Evolutionary conservation across 129 eudicot genomes (phyloP).

Genomic region (Tagetes patula): DNA sequence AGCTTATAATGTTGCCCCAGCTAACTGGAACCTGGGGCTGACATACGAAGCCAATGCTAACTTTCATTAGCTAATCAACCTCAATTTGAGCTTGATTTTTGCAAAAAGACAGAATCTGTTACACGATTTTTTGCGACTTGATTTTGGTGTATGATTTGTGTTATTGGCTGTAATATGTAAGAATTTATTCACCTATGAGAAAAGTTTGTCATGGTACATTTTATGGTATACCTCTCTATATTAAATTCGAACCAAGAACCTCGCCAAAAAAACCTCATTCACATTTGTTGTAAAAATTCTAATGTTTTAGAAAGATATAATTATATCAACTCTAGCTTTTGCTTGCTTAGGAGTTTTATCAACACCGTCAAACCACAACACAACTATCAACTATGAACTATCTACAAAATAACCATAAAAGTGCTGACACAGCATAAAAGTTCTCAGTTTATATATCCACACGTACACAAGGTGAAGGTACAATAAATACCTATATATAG

Average conservation of each 20-base stretch:
- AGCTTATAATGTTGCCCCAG: conserved; percentile 71
- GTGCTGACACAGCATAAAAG: no score
- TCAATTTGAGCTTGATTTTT: conserved; percentile 3
- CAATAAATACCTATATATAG: no score
- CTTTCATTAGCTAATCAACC: conserved; percentile 42
- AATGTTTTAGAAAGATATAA: no score
- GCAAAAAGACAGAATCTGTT: background rate
- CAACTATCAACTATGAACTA: no score
- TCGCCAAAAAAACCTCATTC: no score
- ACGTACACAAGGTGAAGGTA: no score
- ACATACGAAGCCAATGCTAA: conserved; percentile 57
- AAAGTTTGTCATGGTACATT: background rate
- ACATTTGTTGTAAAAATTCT: no score
- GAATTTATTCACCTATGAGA: background rate
- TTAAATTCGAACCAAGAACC: background rate
- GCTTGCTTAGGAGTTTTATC: no score
- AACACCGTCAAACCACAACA: no score
- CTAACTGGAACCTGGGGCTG: conserved; percentile 65
- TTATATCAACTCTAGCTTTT: no score
- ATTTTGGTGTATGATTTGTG: conserved; percentile 1
- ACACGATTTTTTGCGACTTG: background rate
- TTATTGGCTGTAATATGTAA: conserved; percentile 10
- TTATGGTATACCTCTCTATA: conserved; percentile 6
- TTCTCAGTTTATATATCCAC: no score
- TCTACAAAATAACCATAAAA: no score